These are phyloP conservation scores for Globisporangium carolinianum DNA, from an alignment of 352 stramenopile species.

Conservation along the genomic window DNA sequence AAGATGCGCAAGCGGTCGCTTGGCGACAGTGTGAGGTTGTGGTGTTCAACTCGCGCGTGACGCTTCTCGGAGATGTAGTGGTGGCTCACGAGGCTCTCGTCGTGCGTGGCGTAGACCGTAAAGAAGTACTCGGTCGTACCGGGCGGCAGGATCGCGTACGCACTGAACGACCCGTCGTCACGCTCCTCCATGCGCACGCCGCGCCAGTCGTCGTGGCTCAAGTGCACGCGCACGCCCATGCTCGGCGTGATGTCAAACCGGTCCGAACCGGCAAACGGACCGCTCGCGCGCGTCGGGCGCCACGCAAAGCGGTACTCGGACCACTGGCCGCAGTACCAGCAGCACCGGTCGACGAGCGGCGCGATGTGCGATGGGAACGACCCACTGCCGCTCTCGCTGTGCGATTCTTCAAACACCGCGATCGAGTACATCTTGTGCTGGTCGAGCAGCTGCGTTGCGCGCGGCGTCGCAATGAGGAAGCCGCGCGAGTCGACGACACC, in stretches of 20 bases:
- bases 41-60: constrained; percentile 18
- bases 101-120: constrained; percentile 28
- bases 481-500: constrained; percentile 54
- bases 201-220: constrained; percentile 67
- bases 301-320: constrained; percentile 69
- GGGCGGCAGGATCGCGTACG: constrained; percentile 54
- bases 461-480: constrained; percentile 51
- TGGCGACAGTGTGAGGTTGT: background rate
- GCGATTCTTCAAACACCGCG: constrained; percentile 59
- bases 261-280: constrained; percentile 26
- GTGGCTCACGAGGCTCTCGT: constrained; percentile 20
- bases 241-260: constrained; percentile 25
- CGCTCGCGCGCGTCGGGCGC: constrained; percentile 30
- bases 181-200: constrained; percentile 57
- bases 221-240: constrained; percentile 46
- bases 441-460: constrained; percentile 30
- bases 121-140: constrained; percentile 78
- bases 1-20: constrained; percentile 12
- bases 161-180: constrained; percentile 50
- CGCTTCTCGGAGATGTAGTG: constrained; percentile 45
- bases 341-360: constrained; percentile 56
- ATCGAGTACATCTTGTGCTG: constrained; percentile 80
- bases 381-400: constrained; percentile 46
- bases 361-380: constrained; percentile 42
- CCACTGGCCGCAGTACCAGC: constrained; percentile 77